A percentile compares a stretch with the other conserved stretches of the same genome.
These are phyloP conservation scores for Eucalyptus shirleyi DNA, from an alignment of 345 rosid species.

Conservation along the genomic window DNA sequence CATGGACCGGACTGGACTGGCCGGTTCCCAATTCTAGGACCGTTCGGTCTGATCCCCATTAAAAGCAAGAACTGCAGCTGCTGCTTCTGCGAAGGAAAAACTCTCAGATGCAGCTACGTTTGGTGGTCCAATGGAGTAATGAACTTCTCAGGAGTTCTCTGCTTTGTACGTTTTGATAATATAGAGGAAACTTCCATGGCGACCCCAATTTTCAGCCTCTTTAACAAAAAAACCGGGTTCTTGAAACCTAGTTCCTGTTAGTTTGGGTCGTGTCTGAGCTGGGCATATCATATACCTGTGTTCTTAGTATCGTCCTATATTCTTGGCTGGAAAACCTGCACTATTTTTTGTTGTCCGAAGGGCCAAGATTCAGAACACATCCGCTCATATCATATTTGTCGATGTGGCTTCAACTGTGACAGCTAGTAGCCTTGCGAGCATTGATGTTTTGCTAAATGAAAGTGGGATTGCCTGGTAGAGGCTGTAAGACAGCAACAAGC, in stretches of 20 bases:
- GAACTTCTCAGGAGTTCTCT: background rate
- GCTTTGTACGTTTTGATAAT: no score
- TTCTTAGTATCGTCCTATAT: background rate
- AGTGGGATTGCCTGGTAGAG: slow-evolving; percentile 17
- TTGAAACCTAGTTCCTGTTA: background rate
- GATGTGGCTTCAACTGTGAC: background rate
- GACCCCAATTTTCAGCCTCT: background rate
- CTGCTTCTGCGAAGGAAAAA: background rate
- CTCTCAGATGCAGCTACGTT: background rate
- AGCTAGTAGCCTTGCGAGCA: background rate
- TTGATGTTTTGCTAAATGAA: background rate
- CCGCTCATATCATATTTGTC: background rate
- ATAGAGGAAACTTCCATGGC: background rate
- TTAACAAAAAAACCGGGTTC: background rate
- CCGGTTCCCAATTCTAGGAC: no score
- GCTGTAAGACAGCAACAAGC: slow-evolving; percentile 15
- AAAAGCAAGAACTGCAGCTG: background rate
- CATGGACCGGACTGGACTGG: no score
- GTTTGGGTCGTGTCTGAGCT: background rate
- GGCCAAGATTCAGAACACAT: background rate
- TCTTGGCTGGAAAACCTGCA: slow-evolving; percentile 37
- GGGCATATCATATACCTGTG: background rate
- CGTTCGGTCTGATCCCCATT: no score
- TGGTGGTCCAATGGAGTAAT: background rate
- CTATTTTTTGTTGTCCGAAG: background rate